phyloP scores from a whole-genome alignment of 345 rosid species.

The Euphorbia peplus region DNA sequence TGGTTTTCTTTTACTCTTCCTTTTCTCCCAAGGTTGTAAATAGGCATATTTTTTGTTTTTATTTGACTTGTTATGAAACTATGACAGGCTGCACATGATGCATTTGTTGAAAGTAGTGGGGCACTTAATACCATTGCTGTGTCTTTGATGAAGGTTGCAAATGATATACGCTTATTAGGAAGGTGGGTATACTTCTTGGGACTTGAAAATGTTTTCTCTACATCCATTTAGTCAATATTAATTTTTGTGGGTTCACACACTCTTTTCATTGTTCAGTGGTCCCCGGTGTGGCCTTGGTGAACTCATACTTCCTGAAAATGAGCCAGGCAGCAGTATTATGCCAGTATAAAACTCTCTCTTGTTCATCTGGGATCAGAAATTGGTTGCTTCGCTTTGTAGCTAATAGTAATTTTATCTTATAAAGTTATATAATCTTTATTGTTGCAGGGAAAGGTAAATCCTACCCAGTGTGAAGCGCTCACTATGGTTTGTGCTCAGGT shows the following conservation, averaged over 20 bases:
- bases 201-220: not conserved
- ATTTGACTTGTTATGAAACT: conserved; percentile 9
- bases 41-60: not conserved
- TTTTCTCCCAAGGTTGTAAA: not conserved
- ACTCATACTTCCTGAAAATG: conserved; percentile 97
- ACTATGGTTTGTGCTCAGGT: conserved; percentile 99
- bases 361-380: not conserved
- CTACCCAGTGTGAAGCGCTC: conserved; percentile 97
- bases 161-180: conserved; percentile 87
- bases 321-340: conserved; percentile 99
- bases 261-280: conserved; percentile 56
- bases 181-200: conserved; percentile 41
- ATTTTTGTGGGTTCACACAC: conserved; percentile 17
- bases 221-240: not conserved
- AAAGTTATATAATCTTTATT: conserved; percentile 5
- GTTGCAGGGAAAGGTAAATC: conserved; percentile 95
- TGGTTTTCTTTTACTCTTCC: conserved; percentile 4
- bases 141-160: conserved; percentile 89
- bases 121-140: conserved; percentile 75
- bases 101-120: conserved; percentile 94
- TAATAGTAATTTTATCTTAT: conserved; percentile 15
- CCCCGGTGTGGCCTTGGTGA: conserved; percentile 99
- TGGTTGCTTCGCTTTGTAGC: not conserved
- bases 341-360: conserved; percentile 47
- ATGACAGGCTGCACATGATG: conserved; percentile 93